Base-by-base conservation (phyloP, 192 early-diverging fungal genomes). In the Entrophospora sp. region DNA sequence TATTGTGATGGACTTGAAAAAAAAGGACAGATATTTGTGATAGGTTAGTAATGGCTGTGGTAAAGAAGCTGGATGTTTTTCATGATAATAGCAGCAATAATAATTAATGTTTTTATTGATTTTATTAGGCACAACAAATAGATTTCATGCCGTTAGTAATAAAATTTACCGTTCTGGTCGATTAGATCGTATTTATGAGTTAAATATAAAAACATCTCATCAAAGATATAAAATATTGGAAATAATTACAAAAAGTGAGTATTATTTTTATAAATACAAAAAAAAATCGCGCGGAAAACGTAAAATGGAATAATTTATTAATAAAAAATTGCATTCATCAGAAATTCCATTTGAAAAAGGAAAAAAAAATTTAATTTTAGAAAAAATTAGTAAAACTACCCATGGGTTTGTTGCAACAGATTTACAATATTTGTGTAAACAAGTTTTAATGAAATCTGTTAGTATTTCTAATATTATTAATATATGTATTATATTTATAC, bases 361-460 rank as follows among this genome's bases (percentile, higher is more conserved):
- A 27, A 43, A 73, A 20, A 37, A 56, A 18, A 42, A 66, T 22
- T 52, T 46, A 0, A 80, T 84, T 28, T 55, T 89, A 6, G 18
- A 24, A 5, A 34, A 70, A 25, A 68, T 86, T 7, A 75, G 83
- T 22, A 72, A 72, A 32, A 68, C 67, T 3, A 83, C 88, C 1
- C 87, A 90, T 68, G 91, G 92, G n/a, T 91, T 89, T 71, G 88
- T 89, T 0, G 82, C 88, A 1, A 83, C 88, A 12, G 92, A 95
- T 73, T 72, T 95, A 58, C 81, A 88, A 74, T 85, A 76, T 31
- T 60, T 90, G 30, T 90, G 79, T 67, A 65, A 71, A 64, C 72
- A 77, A 34, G 86, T 74, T 14, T 77, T 75, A 37, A 69, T 72
- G 63, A 55, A 46, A 32, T 42, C 80, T 34, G 71, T n/a, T n/a